Evolutionary conservation across 495 filamentous ascomycete species (phyloP).

Genomic region (Aspergillus affinis): DNA sequence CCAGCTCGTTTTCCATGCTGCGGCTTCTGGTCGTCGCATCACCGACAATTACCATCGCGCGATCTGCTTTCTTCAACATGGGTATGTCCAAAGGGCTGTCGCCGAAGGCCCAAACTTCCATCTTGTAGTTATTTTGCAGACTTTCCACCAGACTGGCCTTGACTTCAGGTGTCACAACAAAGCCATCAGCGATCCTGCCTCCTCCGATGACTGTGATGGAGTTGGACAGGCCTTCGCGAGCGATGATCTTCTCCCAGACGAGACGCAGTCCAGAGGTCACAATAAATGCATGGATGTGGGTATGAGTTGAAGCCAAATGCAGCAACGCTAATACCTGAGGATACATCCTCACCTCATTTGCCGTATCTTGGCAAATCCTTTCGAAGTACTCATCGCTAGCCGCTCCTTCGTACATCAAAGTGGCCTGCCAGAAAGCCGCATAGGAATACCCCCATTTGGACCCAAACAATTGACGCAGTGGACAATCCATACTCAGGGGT

Average conservation of each 20-base stretch:
- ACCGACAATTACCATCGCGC: slow-evolving; percentile 60
- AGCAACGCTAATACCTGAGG: slow-evolving; percentile 52
- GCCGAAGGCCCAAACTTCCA: slow-evolving; percentile 60
- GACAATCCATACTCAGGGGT: too few relatives aligned
- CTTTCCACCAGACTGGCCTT: slow-evolving; percentile 51
- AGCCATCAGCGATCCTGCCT: slow-evolving; percentile 48
- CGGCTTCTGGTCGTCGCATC: slow-evolving; percentile 54
- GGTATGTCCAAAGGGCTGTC: slow-evolving; percentile 60
- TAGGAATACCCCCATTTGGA: too few relatives aligned
- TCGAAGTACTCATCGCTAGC: slow-evolving; percentile 46
- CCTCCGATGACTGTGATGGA: slow-evolving; percentile 55
- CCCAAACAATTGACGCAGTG: too few relatives aligned
- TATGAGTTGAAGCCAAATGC: slow-evolving; percentile 26
- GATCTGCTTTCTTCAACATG: slow-evolving; percentile 56
- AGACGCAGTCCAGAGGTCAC: slow-evolving; percentile 56
- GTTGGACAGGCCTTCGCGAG: slow-evolving; percentile 41
- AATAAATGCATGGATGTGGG: slow-evolving; percentile 52
- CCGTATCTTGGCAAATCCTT: slow-evolving; percentile 46
- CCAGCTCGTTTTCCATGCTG: slow-evolving; percentile 54
- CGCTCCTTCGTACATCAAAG: slow-evolving; percentile 55
- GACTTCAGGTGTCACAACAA: slow-evolving; percentile 52
- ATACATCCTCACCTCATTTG: slow-evolving; percentile 43
- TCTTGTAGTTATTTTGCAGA: slow-evolving; percentile 32
- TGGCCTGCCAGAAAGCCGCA: slow-evolving; percentile 56
- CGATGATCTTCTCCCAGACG: slow-evolving; percentile 60